Conservation (phyloP, 441 rosid species). For the Melastoma candidum region DNA sequence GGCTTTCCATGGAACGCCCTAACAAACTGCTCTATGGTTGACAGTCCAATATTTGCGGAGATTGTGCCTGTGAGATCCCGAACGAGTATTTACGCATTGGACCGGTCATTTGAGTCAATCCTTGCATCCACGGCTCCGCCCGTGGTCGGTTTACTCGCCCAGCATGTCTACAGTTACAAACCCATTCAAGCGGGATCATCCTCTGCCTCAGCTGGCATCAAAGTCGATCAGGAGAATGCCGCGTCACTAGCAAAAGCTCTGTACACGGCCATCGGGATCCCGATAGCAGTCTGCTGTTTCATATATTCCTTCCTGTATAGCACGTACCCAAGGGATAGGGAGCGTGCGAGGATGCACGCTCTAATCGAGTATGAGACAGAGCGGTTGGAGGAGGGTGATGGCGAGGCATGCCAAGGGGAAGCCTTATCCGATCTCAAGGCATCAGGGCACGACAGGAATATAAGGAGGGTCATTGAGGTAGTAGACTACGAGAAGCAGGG, state of each 20-base stretch:
- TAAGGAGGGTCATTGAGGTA: too few species aligned
- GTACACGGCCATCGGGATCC: conserved; percentile 51
- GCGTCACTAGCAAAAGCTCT: conserved; percentile 48
- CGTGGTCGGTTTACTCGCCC: conserved; percentile 54
- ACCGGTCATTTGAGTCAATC: conserved; percentile 48
- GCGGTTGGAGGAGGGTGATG: conserved; percentile 21
- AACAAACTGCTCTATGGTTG: too few species aligned
- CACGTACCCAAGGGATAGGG: conserved; percentile 51
- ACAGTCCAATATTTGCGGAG: conserved; percentile 64
- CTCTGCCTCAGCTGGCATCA: background rate
- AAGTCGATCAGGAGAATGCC: conserved; percentile 44
- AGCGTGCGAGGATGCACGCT: conserved; percentile 50
- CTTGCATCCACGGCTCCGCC: conserved; percentile 66
- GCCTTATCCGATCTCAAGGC: too few species aligned
- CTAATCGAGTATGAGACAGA: conserved; percentile 51
- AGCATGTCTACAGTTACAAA: conserved; percentile 49
- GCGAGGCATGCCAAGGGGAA: too few species aligned
- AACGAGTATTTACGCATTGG: conserved; percentile 57
- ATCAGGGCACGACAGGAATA: too few species aligned
- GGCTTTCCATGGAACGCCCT: too few species aligned
- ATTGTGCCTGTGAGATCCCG: conserved; percentile 59
- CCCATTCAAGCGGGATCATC: conserved; percentile 19
- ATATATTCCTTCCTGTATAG: conserved; percentile 49
- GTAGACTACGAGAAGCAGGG: too few species aligned
- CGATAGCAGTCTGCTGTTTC: conserved; percentile 46